phyloP scores from a whole-genome alignment of 2,329 filamentous ascomycete genomes.

The Stenocarpella maydis region DNA sequence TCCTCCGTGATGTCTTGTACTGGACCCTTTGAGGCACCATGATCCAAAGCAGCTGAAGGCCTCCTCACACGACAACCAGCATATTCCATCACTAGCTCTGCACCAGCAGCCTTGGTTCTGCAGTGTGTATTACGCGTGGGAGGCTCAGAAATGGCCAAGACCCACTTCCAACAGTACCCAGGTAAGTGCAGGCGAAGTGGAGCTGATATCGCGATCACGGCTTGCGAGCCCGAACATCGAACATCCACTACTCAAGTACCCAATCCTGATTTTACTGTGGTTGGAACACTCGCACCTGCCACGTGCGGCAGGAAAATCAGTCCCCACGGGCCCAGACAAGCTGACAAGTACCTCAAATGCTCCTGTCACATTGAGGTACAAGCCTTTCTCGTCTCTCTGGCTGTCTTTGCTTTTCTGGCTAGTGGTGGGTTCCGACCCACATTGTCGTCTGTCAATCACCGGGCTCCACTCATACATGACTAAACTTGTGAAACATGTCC shows the following conservation, averaged over 20 bases:
- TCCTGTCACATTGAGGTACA: not conserved
- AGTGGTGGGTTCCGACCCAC: not conserved
- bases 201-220: constrained; percentile 3
- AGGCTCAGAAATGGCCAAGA: not conserved
- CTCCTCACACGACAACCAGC: constrained; percentile 1
- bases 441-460: not conserved
- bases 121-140: too few species aligned
- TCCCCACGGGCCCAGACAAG: constrained; percentile 1
- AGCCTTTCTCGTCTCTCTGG: not conserved
- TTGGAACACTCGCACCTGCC: not conserved
- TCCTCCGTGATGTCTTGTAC: too few species aligned
- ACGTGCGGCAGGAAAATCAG: not conserved
- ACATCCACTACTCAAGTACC: not conserved
- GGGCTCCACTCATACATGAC: not conserved
- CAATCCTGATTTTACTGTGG: constrained; percentile 1
- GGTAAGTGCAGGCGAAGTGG: not conserved
- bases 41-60: not conserved
- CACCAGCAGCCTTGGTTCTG: not conserved
- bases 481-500: not conserved
- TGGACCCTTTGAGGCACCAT: not conserved
- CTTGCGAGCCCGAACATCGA: not conserved
- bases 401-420: not conserved
- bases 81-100: not conserved
- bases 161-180: not conserved
- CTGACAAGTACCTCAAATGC: not conserved